Conservation (phyloP, 331 rosid genomes). For the Malus hybrid region DNA sequence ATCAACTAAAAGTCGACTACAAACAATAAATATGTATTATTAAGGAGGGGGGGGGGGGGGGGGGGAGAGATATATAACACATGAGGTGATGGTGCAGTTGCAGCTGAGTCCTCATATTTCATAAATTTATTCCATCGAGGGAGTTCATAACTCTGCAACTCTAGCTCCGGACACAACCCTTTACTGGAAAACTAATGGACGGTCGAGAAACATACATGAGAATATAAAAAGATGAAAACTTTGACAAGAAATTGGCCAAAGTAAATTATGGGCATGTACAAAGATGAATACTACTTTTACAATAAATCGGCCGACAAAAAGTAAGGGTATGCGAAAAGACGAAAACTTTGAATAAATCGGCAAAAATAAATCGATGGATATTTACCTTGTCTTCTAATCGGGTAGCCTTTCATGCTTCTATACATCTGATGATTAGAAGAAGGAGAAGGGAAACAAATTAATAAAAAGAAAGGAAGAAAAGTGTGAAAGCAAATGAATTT, state of each 20-base stretch:
- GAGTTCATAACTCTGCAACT: neutral
- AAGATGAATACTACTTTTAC: neutral
- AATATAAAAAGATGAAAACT: neutral
- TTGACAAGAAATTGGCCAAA: neutral
- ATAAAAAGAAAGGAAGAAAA: neutral
- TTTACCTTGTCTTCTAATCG: conserved; percentile 58
- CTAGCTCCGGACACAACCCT: neutral
- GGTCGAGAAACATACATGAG: neutral
- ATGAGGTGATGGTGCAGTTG: conserved; percentile 27
- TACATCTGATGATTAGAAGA: conserved; percentile 53
- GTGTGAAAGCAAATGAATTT: neutral
- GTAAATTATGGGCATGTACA: neutral
- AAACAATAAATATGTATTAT: neutral
- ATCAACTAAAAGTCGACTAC: conserved; percentile 14
- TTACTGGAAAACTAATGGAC: neutral
- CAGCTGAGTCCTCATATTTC: neutral
- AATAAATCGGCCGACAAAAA: neutral
- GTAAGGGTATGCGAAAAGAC: neutral
- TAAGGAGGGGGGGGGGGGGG: neutral
- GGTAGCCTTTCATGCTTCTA: conserved; percentile 77
- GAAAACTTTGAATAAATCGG: neutral
- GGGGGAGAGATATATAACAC: conserved; percentile 11
- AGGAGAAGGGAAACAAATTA: neutral
- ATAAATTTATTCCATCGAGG: neutral
- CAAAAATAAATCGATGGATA: neutral